phyloP scores from a whole-genome alignment of 164 flowering plant genomes.

The Aristolochia fimbriata region DNA sequence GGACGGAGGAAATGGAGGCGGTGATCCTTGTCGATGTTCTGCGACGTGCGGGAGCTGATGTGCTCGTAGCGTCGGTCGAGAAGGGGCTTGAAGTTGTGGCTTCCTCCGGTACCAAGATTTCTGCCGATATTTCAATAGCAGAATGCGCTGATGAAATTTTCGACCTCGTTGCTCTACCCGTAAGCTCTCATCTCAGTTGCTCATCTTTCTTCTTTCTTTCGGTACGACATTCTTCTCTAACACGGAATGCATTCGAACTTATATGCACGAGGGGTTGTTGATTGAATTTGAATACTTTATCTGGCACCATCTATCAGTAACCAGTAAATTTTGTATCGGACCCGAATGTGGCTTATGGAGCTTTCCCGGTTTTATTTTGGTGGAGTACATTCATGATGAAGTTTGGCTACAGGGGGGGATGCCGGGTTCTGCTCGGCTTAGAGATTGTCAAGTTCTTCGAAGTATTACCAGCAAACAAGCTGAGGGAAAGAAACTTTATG shows the following conservation, averaged over 20 bases:
- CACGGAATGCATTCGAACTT: background rate
- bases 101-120: constrained; percentile 52
- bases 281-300: no score
- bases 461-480: constrained; percentile 74
- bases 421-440: constrained; percentile 83
- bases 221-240: background rate
- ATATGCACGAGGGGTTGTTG: no score
- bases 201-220: background rate
- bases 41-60: constrained; percentile 81
- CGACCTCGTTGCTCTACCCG: constrained; percentile 83
- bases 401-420: constrained; percentile 63
- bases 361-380: background rate
- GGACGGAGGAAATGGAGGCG: constrained; percentile 91
- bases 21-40: constrained; percentile 61
- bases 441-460: constrained; percentile 63
- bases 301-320: no score
- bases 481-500: constrained; percentile 72
- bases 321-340: no score
- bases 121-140: constrained; percentile 62
- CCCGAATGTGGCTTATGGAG: background rate
- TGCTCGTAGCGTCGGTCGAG: constrained; percentile 82
- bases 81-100: constrained; percentile 62
- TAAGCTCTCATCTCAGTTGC: constrained; percentile 17
- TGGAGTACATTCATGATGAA: background rate
- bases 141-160: constrained; percentile 41